Evolutionary conservation across 2,329 filamentous ascomycete genomes (phyloP), one percentile per base, ranked within the genome.

Genomic region (Cylindrodendrum hubeiense): DNA sequence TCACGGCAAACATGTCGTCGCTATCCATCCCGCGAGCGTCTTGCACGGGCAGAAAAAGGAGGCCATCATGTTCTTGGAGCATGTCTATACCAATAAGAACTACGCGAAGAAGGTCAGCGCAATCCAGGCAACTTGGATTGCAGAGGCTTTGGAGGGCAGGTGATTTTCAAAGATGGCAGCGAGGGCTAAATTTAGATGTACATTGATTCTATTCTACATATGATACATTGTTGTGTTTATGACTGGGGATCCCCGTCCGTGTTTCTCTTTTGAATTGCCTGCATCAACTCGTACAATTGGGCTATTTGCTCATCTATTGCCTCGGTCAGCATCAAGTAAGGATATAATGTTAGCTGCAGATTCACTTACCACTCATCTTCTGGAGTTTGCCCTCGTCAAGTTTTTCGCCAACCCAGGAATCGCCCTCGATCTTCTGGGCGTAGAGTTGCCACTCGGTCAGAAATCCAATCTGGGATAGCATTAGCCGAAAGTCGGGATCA

Each of bases 391-490:
- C 84, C 71, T 89, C 88, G 69, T 98, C 95, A 78, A 98, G 86
- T 78, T 91, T 95, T 68, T 93, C 93, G 1, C 91, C 95, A 65
- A 87, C 85, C 96, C 96, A 98, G 0, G 86, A 79, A 57, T 97
- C 91, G 0, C 95, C 95, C 76, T 98, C 95, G 17, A 99, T 83
- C 77, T 94, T 91, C 78, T 99, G 95, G 2, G 94, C 95, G 77
- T 98, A 99, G 56, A 93, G 83, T 79, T 99, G 96, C 95, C 95
- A 99, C 79, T 98, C 95, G 0, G 93, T 95, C 72, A 99, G 85
- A 79, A 99, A 99, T 2, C 95, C 96, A 74, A 98, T 94, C 94
- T 97, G 70, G 26, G 17, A 1, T 15, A 12, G 19, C 15, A 53
- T 74, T 63, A 75, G 63, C 53, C 47, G 19, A 46, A 12, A 3